Conservation (phyloP, 257 asterid species). For the Fraxinus americana region DNA sequence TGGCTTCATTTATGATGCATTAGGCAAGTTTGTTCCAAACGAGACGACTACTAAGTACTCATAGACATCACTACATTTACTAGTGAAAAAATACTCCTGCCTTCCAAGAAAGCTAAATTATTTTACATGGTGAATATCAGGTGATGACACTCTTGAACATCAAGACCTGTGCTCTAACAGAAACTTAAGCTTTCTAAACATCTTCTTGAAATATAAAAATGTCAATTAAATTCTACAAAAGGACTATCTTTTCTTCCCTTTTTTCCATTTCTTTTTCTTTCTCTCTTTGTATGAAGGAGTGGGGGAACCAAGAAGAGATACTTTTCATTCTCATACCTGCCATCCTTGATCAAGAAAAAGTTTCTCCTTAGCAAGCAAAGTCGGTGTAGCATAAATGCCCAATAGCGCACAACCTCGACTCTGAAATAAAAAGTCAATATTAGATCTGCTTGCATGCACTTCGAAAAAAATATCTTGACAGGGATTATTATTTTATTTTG, state of each 20-base stretch:
- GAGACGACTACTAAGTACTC: not conserved
- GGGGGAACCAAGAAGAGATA: not conserved
- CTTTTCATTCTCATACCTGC: constrained; percentile 75
- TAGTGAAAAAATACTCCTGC: not conserved
- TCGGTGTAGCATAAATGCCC: constrained; percentile 86
- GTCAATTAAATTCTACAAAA: not conserved
- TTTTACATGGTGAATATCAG: not conserved
- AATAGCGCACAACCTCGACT: constrained; percentile 88
- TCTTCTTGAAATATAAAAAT: not conserved
- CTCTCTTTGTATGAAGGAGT: not conserved
- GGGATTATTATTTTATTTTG: constrained; percentile 16
- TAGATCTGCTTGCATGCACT: constrained; percentile 10
- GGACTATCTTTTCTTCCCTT: not conserved
- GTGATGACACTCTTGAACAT: not conserved
- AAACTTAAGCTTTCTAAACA: not conserved
- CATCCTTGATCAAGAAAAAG: constrained; percentile 96
- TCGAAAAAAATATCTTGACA: constrained; percentile 8
- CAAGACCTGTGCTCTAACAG: not conserved
- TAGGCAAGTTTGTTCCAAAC: not conserved
- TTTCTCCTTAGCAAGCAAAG: constrained; percentile 81
- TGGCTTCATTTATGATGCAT: not conserved
- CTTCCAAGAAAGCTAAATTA: not conserved
- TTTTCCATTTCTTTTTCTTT: not conserved
- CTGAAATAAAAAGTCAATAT: constrained; percentile 41
- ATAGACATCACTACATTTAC: not conserved